A percentile compares a stretch with the other conserved stretches of the same genome.
Conservation (phyloP, 768 basidiomycete species). For the Tylopilus vinaceipallidus region DNA sequence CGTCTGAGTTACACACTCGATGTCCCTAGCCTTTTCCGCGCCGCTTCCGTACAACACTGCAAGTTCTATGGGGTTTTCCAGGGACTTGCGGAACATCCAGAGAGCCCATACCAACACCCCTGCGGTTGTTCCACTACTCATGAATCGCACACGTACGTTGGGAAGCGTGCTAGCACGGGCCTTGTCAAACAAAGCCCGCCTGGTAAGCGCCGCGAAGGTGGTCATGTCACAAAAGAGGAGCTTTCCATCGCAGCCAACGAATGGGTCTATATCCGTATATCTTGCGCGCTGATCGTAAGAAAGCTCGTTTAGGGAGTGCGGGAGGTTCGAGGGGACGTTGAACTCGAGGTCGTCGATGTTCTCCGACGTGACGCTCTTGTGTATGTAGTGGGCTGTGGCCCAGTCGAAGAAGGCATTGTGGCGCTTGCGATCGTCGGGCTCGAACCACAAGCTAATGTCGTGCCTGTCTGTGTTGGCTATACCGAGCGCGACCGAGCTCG, state of each 20-base stretch:
- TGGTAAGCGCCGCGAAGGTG: slow-evolving; percentile 7
- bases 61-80: slow-evolving; percentile 6
- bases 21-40: slow-evolving; percentile 22
- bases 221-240: slow-evolving; percentile 10
- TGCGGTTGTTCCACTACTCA: slow-evolving; percentile 13
- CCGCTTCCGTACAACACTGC: slow-evolving; percentile 6
- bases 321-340: not conserved
- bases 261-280: slow-evolving; percentile 10
- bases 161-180: slow-evolving; percentile 7
- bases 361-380: slow-evolving; percentile 17
- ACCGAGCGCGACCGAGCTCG: slow-evolving; percentile 1
- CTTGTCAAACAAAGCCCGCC: slow-evolving; percentile 20
- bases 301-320: slow-evolving; percentile 13
- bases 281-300: slow-evolving; percentile 9
- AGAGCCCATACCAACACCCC: slow-evolving; percentile 10
- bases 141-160: slow-evolving; percentile 16
- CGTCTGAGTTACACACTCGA: slow-evolving; percentile 9
- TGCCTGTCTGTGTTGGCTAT: not conserved
- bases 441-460: not conserved
- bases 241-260: slow-evolving; percentile 14
- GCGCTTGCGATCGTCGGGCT: slow-evolving; percentile 8
- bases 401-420: slow-evolving; percentile 16
- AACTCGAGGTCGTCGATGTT: slow-evolving; percentile 19
- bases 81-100: slow-evolving; percentile 12
- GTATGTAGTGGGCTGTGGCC: slow-evolving; percentile 14